Conservation (phyloP, 768 basidiomycete species). For the Neoboletus magnificus region DNA sequence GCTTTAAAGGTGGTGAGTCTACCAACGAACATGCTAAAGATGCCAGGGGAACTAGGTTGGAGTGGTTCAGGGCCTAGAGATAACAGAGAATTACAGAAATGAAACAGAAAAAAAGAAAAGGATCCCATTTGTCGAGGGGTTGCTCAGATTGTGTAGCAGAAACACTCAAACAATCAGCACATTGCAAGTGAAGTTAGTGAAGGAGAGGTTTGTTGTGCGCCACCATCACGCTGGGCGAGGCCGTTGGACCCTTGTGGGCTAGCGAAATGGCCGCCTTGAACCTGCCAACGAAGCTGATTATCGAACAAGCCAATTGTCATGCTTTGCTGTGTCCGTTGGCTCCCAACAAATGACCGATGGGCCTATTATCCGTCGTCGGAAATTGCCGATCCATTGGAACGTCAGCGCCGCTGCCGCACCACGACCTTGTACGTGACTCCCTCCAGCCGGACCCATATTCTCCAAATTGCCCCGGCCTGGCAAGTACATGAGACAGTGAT, state of each 20-base stretch:
- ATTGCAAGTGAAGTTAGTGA: not conserved
- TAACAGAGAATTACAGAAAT: not conserved
- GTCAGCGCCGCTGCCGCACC: not conserved
- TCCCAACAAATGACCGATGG: not conserved
- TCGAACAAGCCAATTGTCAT: not conserved
- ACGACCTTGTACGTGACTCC: not conserved
- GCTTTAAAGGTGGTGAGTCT: not conserved
- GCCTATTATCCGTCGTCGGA: not conserved
- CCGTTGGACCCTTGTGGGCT: not conserved
- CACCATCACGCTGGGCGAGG: not conserved
- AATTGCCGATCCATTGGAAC: conserved; percentile 11
- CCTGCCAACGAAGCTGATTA: not conserved
- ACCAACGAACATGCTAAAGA: not conserved
- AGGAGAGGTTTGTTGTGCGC: not conserved
- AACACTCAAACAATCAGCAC: not conserved
- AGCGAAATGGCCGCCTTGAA: not conserved
- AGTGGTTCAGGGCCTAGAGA: not conserved
- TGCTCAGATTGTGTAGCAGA: not conserved
- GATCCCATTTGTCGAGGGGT: not conserved
- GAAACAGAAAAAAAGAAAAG: not conserved
- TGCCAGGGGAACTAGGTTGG: not conserved
- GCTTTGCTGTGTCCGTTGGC: not conserved
- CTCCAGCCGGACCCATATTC: not conserved
- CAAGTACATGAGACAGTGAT: conserved; percentile 6
- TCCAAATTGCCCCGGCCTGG: conserved; percentile 5